Evolutionary conservation across 257 asterid genomes (phyloP).

Genomic region (Nyctanthes arbortristis): DNA sequence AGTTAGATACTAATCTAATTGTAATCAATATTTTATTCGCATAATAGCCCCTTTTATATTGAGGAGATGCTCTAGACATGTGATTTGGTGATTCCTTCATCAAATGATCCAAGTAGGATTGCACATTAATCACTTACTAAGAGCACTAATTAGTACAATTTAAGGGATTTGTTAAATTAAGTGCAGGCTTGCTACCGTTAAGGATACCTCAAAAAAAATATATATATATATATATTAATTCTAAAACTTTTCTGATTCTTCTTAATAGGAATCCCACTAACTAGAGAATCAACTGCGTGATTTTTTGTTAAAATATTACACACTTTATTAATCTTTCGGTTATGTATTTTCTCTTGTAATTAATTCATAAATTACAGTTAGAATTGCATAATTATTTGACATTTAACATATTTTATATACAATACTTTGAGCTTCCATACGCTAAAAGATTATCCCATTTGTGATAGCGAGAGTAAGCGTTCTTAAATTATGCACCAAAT

Average conservation of each 20-base stretch:
- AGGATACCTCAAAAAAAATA: conserved; percentile 30
- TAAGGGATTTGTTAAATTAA: no score
- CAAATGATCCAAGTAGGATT: conserved; percentile 30
- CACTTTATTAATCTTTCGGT: background rate
- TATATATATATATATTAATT: background rate
- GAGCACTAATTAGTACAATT: background rate
- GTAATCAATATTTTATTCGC: background rate
- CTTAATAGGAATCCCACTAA: conserved; percentile 1
- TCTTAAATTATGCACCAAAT: no score
- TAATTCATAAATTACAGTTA: no score
- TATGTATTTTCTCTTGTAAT: no score
- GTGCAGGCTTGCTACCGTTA: conserved; percentile 30
- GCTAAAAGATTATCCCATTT: no score
- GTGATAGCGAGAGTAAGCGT: no score
- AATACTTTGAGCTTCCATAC: no score
- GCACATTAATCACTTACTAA: conserved; percentile 33
- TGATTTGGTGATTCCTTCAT: conserved; percentile 19
- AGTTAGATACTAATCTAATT: background rate
- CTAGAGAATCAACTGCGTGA: background rate
- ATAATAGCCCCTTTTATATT: background rate
- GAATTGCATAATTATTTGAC: no score
- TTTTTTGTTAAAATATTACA: background rate
- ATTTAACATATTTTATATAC: no score
- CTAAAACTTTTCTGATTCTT: conserved; percentile 15
- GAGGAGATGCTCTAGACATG: conserved; percentile 30